These are phyloP conservation scores for Scenedesmus sp. DNA, from an alignment of 163 green algal genomes.

Conservation along the genomic window DNA sequence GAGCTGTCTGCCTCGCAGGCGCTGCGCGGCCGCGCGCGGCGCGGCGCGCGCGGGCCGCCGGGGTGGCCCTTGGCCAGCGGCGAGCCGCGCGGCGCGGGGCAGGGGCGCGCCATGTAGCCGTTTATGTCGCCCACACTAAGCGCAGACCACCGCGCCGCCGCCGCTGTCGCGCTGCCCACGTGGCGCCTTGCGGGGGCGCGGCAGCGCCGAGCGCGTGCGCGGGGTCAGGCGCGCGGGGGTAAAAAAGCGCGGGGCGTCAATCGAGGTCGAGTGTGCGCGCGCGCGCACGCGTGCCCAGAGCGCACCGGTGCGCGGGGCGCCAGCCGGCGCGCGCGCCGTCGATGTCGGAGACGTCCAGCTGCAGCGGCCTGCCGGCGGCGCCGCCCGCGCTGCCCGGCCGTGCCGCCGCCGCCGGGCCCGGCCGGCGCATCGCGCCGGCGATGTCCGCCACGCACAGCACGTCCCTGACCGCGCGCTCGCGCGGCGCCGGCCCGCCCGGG, in stretches of 20 bases:
- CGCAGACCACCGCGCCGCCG: not conserved
- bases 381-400: too few relatives aligned
- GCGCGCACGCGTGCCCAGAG: too few relatives aligned
- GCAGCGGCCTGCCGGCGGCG: too few relatives aligned
- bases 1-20: constrained; percentile 31
- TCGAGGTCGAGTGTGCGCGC: not conserved
- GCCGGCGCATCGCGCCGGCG: constrained; percentile 8
- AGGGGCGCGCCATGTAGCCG: constrained; percentile 16
- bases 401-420: not conserved
- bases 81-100: not conserved
- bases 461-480: too few relatives aligned
- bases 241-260: not conserved
- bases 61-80: constrained; percentile 21
- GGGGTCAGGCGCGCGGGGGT: not conserved
- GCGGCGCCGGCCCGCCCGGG: too few relatives aligned
- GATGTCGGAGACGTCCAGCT: constrained; percentile 42
- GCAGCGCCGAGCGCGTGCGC: not conserved
- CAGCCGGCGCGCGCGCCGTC: constrained; percentile 14
- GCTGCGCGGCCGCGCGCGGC: not conserved
- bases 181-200: constrained; percentile 4
- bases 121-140: constrained; percentile 41
- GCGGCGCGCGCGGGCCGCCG: constrained; percentile 1
- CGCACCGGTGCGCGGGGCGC: constrained; percentile 25
- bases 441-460: constrained; percentile 46
- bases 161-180: not conserved